A percentile compares a stretch with the other conserved stretches of the same genome.
Evolutionary conservation across 1,284 basidiomycete genomes (phyloP).

Genomic region (Dichomitus squalens): DNA sequence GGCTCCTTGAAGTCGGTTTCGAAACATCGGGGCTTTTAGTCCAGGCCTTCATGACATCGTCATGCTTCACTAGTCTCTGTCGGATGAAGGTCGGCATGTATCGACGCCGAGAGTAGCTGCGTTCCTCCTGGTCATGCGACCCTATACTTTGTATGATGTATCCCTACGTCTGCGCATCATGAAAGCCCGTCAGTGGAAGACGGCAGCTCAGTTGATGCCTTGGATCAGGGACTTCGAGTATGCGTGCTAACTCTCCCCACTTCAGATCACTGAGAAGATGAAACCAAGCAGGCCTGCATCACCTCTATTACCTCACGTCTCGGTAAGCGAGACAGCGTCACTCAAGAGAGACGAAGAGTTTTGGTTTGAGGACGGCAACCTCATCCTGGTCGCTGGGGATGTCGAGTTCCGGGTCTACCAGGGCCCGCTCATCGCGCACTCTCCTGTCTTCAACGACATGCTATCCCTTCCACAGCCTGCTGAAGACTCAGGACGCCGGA

Average conservation of each 20-base stretch:
- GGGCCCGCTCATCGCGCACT: slow-evolving; percentile 9
- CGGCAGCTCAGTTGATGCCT: too few species aligned
- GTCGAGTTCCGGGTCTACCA: slow-evolving; percentile 14
- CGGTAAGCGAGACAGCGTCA: background rate
- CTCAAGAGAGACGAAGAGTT: slow-evolving; percentile 7
- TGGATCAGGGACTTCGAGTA: too few species aligned
- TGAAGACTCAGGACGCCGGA: background rate
- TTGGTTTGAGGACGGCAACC: slow-evolving; percentile 13
- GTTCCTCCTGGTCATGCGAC: too few species aligned
- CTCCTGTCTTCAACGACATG: slow-evolving; percentile 16
- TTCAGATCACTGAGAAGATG: background rate
- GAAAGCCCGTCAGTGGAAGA: too few species aligned
- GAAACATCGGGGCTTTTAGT: too few species aligned
- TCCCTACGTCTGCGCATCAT: too few species aligned
- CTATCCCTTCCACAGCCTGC: slow-evolving; percentile 10
- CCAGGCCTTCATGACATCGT: too few species aligned
- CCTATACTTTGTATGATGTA: too few species aligned
- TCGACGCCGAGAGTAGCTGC: too few species aligned
- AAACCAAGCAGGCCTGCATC: slow-evolving; percentile 1
- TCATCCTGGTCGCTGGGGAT: slow-evolving; percentile 9
- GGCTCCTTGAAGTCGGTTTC: too few species aligned
- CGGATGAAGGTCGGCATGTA: too few species aligned
- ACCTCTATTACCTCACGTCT: background rate
- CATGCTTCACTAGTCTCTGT: too few species aligned
- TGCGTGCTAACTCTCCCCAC: background rate